These are phyloP conservation scores for Pichia sp. DNA, from an alignment of 1,139 yeast species.

Conservation along the genomic window DNA sequence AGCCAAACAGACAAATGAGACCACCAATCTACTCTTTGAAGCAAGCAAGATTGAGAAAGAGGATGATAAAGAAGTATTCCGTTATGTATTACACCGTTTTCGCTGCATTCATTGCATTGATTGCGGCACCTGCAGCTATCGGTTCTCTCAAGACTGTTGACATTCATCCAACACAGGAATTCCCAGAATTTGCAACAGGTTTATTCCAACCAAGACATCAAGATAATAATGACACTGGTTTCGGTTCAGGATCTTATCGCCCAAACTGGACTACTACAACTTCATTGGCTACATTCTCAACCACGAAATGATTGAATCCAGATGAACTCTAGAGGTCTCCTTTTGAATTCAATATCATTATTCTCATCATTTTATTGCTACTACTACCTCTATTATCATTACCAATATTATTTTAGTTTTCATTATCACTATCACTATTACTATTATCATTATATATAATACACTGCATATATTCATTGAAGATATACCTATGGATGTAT, in stretches of 20 bases:
- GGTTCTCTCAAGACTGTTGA: conserved; percentile 35
- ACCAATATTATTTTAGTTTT: background rate
- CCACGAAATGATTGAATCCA: conserved; percentile 45
- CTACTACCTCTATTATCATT: conserved; percentile 2
- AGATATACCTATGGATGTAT: background rate
- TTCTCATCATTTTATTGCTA: background rate
- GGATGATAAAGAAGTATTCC: conserved; percentile 96
- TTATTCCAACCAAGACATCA: conserved; percentile 85
- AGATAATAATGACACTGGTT: conserved; percentile 80
- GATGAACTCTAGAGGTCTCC: background rate
- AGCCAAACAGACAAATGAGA: conserved; percentile 96
- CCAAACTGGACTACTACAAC: conserved; percentile 54
- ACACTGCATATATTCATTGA: conserved; percentile 6
- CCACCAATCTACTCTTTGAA: conserved; percentile 97
- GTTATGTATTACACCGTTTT: conserved; percentile 72
- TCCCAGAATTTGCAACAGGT: conserved; percentile 57
- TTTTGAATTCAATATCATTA: background rate
- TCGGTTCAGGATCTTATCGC: conserved; percentile 46
- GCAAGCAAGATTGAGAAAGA: conserved; percentile 95
- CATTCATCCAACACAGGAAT: conserved; percentile 35
- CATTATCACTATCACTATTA: background rate
- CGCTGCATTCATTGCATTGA: conserved; percentile 65
- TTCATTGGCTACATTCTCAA: conserved; percentile 54
- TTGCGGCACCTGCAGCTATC: conserved; percentile 90
- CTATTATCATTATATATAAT: conserved; percentile 3